Evolutionary conservation across 495 filamentous ascomycete genomes (phyloP), one percentile per base, ranked within the genome.

Genomic region (Penicillium macrosclerotiorum): DNA sequence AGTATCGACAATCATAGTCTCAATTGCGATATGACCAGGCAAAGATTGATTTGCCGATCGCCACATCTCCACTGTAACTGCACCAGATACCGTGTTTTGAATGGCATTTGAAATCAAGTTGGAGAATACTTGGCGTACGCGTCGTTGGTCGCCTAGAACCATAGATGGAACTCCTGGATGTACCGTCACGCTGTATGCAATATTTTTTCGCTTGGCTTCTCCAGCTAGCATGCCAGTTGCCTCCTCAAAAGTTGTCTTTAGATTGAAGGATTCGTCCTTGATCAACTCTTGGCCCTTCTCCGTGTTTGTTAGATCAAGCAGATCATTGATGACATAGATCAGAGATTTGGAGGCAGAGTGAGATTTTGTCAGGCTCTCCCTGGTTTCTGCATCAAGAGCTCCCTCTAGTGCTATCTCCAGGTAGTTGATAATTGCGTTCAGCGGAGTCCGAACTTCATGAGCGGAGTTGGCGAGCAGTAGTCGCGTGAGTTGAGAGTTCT

Each of bases 371-470:
- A 97, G 73, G 51, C 94, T 94, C 13, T 96, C 92, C 19, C 92
- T 76, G 1, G 88, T 95, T 49, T 96, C 91, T 7, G 74, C 63
- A 54, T 96, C 90, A 2, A 96, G 73, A 0, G 80, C 67, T 2
- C 89, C 88, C 63, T 97, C 92, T 3, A 97, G 69, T 0, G 92
- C 92, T 51, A 96, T 96, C 56, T 97, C 92, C 2, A 97, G 72
- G 47, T 93, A 96, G 55, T 97, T 97, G 60, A 97, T 93, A 56
- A 97, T 94, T 16, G 92, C 92, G 63, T 96, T 96, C 3, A 97
- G 70, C 1, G 92, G 91, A 0, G 92, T 97, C 23, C 92, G 86
- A 12, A 97, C 89, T 71, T 96, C 91, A 55, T 97, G 92, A 0
- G 92, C 92, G 1, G 90, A 94, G 56, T 97, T 96, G 8, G 92